Base-by-base conservation (phyloP, 768 basidiomycete genomes). In the Filobasidium wieringae region DNA sequence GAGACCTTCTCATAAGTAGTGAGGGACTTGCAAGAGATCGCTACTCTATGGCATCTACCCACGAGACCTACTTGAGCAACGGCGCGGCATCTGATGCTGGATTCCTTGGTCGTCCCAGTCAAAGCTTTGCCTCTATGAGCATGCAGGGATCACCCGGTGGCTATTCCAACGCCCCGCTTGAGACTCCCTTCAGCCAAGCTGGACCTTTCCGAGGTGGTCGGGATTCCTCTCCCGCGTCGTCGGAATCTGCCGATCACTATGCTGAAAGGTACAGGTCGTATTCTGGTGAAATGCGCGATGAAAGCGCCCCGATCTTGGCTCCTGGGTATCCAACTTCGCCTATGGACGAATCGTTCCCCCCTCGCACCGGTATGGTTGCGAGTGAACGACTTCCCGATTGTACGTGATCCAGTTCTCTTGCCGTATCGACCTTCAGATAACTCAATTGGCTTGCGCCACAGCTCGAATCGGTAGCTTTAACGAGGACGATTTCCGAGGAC, bases 41-140 rank as follows among this genome's bases (percentile, higher is more conserved):
- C 22, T 84, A 87, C 67, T 92, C 89, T 11, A 71, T 85, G 68
- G 80, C 82, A 17, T 92, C 88, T 1, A 84, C 82, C 41, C 82
- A 83, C 52, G 88, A 91, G 63, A 78, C 80, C n/a, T 82, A 81
- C 58, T 60, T 59, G 41, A 68, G 63, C 53, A 68, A 68, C 8
- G 36, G 55, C 37, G 49, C 55, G 27, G 61, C 65, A 11, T 60
- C 57, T 9, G 69, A 70, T 31, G 57, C 57, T 37, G 68, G 64
- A 39, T 66, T 64, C 22, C 60, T 69, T 17, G 72, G 68, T 63
- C 61, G 66, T 27, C 58, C 66, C 36, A 64, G 68, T 41, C 65
- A 67, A 50, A 62, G 62, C 58, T 66, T 67, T 51, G 63, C 63
- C 37, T 64, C 70, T 26, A 69, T 68, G 66, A 63, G 64, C 58